Evolutionary conservation across 345 rosid species (phyloP).

Genomic region (Aquilaria malaccensis): DNA sequence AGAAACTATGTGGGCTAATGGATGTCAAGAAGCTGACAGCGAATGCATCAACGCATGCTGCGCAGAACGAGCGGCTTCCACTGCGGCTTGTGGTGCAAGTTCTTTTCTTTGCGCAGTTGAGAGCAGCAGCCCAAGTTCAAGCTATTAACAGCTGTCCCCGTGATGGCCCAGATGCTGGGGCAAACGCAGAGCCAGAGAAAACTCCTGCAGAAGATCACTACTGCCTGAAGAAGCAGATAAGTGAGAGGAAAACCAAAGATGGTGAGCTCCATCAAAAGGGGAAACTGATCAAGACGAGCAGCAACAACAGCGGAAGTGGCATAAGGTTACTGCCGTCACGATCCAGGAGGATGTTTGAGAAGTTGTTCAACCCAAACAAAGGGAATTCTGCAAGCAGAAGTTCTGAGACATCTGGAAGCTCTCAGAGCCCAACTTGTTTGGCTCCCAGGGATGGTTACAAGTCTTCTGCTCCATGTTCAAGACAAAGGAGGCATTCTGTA

Average conservation of each 20-base stretch:
- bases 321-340: conserved; percentile 75
- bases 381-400: conserved; percentile 50
- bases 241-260: conserved; percentile 25
- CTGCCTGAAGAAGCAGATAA: conserved; percentile 36
- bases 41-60: conserved; percentile 76
- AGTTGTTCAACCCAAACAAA: conserved; percentile 44
- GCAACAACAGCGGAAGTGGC: conserved; percentile 55
- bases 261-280: conserved; percentile 19
- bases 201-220: conserved; percentile 21
- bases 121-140: conserved; percentile 44
- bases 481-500: conserved; percentile 73
- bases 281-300: conserved; percentile 37
- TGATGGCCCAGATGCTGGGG: conserved; percentile 24
- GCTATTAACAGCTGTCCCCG: conserved; percentile 26
- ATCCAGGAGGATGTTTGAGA: conserved; percentile 76
- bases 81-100: conserved; percentile 88
- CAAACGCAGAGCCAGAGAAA: conserved; percentile 43
- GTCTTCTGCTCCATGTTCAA: conserved; percentile 59
- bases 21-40: conserved; percentile 70
- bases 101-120: conserved; percentile 78
- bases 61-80: conserved; percentile 85
- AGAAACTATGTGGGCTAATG: conserved; percentile 69
- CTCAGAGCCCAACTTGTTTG: conserved; percentile 68
- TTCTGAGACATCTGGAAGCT: conserved; percentile 82
- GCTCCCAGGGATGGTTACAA: conserved; percentile 49